Conservation (phyloP, 2,329 filamentous ascomycete genomes). For the Ophiocordyceps polyrhachis-furcata region DNA sequence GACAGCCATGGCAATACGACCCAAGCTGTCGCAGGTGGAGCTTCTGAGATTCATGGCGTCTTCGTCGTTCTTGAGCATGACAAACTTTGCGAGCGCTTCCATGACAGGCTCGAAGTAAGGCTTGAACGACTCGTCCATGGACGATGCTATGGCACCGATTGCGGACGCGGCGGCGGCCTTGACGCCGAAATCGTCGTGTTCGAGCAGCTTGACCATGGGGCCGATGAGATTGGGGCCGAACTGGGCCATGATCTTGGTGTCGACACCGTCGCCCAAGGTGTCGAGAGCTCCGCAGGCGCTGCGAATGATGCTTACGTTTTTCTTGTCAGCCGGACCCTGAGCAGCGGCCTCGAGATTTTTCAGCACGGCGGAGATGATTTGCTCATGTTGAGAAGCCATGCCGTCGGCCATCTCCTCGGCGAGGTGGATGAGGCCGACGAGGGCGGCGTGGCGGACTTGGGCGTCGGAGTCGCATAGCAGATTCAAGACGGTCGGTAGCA, state of each 20-base stretch:
- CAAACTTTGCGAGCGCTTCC: conserved; percentile 69
- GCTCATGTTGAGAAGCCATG: conserved; percentile 67
- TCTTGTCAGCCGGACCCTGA: conserved; percentile 48
- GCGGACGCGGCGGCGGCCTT: conserved; percentile 81
- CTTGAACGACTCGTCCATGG: conserved; percentile 64
- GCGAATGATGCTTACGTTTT: conserved; percentile 71
- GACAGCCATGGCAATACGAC: conserved; percentile 78
- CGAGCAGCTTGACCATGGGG: conserved; percentile 67
- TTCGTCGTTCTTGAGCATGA: conserved; percentile 71
- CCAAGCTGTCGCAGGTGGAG: conserved; percentile 81
- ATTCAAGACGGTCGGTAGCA: conserved; percentile 69
- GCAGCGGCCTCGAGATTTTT: conserved; percentile 76
- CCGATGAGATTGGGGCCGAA: conserved; percentile 73
- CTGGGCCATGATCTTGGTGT: conserved; percentile 52
- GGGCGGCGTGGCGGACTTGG: conserved; percentile 68
- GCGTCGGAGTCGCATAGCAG: conserved; percentile 71
- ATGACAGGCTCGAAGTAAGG: conserved; percentile 89
- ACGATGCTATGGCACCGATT: conserved; percentile 75
- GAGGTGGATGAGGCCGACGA: conserved; percentile 74
- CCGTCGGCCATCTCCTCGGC: conserved; percentile 89
- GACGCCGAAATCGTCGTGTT: conserved; percentile 71
- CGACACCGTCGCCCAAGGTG: conserved; percentile 77
- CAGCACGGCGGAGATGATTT: conserved; percentile 66
- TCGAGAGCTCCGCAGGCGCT: conserved; percentile 82
- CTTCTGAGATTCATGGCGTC: conserved; percentile 81